Evolutionary conservation across 1,284 basidiomycete species (phyloP).

Genomic region (Erythrobasidium hasegawianum): DNA sequence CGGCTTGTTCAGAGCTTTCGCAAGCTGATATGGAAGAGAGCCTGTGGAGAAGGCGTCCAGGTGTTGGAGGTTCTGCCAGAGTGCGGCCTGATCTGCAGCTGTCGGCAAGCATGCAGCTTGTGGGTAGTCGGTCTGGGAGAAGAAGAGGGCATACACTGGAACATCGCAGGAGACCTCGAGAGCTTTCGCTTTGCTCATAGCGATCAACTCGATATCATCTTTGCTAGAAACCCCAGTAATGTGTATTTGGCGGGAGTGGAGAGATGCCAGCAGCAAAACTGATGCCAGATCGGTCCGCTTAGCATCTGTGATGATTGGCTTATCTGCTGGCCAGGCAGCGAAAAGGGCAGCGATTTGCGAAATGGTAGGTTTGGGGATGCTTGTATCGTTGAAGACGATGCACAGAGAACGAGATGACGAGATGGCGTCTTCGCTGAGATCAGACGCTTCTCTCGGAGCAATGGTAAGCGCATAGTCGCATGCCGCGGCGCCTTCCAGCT

Average conservation of each 20-base stretch:
- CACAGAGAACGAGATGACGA: slow-evolving; percentile 76
- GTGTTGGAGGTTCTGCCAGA: slow-evolving; percentile 80
- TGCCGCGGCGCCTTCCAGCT: slow-evolving; percentile 60
- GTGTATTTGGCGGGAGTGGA: slow-evolving; percentile 85
- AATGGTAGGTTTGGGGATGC: slow-evolving; percentile 55
- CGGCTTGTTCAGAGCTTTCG: slow-evolving; percentile 62
- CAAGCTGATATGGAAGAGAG: slow-evolving; percentile 72
- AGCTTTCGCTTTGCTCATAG: slow-evolving; percentile 88
- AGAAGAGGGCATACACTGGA: slow-evolving; percentile 88
- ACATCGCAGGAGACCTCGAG: slow-evolving; percentile 96
- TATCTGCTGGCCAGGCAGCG: slow-evolving; percentile 82
- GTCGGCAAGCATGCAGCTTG: slow-evolving; percentile 67
- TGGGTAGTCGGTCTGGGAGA: slow-evolving; percentile 71
- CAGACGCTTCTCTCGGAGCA: slow-evolving; percentile 62
- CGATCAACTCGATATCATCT: slow-evolving; percentile 87
- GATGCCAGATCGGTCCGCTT: slow-evolving; percentile 89
- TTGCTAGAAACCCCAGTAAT: slow-evolving; percentile 85
- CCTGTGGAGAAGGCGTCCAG: slow-evolving; percentile 94
- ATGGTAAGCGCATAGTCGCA: slow-evolving; percentile 84
- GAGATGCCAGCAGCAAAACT: slow-evolving; percentile 83
- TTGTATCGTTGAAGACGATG: slow-evolving; percentile 67
- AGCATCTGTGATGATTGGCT: slow-evolving; percentile 90
- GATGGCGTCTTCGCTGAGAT: slow-evolving; percentile 65
- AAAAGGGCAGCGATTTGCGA: slow-evolving; percentile 76
- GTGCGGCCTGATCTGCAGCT: slow-evolving; percentile 69